Conservation (phyloP, 768 basidiomycete species). For the Clitopilus passeckerianus region DNA sequence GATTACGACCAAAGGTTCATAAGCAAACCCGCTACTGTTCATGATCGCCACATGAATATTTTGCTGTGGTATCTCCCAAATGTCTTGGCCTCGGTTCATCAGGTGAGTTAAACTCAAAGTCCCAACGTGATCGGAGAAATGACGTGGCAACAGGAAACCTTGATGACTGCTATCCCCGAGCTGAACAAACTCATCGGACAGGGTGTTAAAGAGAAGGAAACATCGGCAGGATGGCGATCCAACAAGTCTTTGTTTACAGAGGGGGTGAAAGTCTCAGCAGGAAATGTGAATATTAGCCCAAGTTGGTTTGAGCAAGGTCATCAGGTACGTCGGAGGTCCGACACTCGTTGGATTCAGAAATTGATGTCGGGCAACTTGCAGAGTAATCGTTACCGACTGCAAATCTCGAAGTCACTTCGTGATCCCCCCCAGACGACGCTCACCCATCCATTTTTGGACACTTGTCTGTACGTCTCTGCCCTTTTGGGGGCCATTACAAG, state of each 20-base stretch:
- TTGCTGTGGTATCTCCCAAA: too few species aligned
- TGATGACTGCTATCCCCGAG: too few species aligned
- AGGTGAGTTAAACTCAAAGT: too few species aligned
- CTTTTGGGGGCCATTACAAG: neutral
- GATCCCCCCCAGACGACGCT: neutral
- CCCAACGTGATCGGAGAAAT: too few species aligned
- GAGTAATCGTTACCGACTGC: neutral
- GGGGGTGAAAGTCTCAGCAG: neutral
- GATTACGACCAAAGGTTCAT: too few species aligned
- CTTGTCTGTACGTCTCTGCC: neutral
- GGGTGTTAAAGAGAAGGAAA: too few species aligned
- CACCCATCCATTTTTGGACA: neutral
- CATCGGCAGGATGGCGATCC: neutral
- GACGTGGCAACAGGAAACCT: too few species aligned
- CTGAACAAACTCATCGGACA: too few species aligned
- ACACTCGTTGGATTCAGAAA: too few species aligned
- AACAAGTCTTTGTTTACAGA: neutral
- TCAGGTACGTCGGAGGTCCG: neutral
- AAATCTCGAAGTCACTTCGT: neutral
- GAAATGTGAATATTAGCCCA: neutral
- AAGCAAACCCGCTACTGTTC: too few species aligned
- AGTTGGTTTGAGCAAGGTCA: slow-evolving; percentile 1
- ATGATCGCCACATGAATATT: too few species aligned
- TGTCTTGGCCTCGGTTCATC: too few species aligned
- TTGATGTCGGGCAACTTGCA: neutral